phyloP scores from a whole-genome alignment of 2,329 filamentous ascomycete genomes.

The Periconia digitata region DNA sequence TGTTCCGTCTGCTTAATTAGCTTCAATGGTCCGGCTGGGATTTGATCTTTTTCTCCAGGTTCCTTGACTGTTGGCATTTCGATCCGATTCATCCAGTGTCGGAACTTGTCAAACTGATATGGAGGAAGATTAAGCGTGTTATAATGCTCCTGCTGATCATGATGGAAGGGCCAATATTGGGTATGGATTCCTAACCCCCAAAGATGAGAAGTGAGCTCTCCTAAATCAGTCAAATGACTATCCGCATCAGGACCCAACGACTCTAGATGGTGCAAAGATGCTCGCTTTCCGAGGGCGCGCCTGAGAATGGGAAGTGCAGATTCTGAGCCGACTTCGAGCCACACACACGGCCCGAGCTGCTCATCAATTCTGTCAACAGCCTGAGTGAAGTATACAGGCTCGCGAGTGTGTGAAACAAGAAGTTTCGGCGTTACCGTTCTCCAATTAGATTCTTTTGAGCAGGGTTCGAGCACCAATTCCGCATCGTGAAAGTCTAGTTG shows the following conservation, averaged over 20 bases:
- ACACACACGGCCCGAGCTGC: slow-evolving; percentile 20
- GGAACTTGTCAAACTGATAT: slow-evolving; percentile 12
- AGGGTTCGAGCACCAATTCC: slow-evolving; percentile 32
- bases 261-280: background rate
- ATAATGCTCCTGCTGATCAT: slow-evolving; percentile 26
- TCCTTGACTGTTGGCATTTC: background rate
- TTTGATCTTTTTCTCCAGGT: background rate
- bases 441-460: slow-evolving; percentile 11
- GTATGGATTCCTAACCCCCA: slow-evolving; percentile 43
- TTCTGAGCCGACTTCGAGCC: slow-evolving; percentile 38
- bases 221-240: slow-evolving; percentile 8
- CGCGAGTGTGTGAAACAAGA: background rate
- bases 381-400: background rate
- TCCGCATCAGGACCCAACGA: background rate
- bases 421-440: background rate
- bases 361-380: slow-evolving; percentile 13
- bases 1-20: slow-evolving; percentile 13
- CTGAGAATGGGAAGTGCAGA: slow-evolving; percentile 9
- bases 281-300: background rate
- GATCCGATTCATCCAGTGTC: slow-evolving; percentile 15
- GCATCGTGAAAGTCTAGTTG: slow-evolving; percentile 35
- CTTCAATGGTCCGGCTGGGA: slow-evolving; percentile 1
- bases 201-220: slow-evolving; percentile 28
- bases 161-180: slow-evolving; percentile 44
- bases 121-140: slow-evolving; percentile 28